Conservation (phyloP, 306 rosid species). For the Datisca glomerata region DNA sequence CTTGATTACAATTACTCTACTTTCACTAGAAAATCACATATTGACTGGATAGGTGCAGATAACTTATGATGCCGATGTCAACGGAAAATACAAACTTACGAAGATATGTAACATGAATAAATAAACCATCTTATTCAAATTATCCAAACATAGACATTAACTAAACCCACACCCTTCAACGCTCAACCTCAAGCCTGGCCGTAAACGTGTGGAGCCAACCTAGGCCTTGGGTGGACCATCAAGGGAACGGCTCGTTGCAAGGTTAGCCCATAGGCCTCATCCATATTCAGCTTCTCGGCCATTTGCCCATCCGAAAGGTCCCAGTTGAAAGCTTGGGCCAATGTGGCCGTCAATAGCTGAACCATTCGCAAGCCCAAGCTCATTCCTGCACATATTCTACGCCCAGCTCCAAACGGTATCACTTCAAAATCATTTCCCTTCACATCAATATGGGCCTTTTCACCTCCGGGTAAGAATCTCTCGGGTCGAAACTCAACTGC, state of each 20-base stretch:
- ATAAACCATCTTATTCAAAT: no score
- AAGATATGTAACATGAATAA: no score
- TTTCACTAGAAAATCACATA: no score
- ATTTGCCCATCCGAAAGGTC: conserved; percentile 28
- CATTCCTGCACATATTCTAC: conserved; percentile 68
- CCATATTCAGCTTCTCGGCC: conserved; percentile 48
- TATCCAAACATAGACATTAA: no score
- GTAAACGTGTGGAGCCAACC: conserved; percentile 30
- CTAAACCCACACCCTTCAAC: no score
- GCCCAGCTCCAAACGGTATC: conserved; percentile 77
- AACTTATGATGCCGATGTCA: no score
- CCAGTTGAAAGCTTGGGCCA: conserved; percentile 58
- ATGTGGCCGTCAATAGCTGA: conserved; percentile 30
- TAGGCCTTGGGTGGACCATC: conserved; percentile 31
- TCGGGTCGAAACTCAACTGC: conserved; percentile 64
- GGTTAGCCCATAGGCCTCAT: conserved; percentile 65
- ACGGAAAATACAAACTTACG: no score
- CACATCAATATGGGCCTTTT: conserved; percentile 42
- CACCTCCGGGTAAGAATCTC: conserved; percentile 51
- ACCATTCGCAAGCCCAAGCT: conserved; percentile 53
- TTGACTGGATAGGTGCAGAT: no score
- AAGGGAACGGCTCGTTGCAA: conserved; percentile 48
- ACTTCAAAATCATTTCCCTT: conserved; percentile 61
- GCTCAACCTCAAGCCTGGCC: background rate
- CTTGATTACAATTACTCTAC: no score